Conservation (phyloP, 768 basidiomycete genomes). For the Leccinum imitatum region DNA sequence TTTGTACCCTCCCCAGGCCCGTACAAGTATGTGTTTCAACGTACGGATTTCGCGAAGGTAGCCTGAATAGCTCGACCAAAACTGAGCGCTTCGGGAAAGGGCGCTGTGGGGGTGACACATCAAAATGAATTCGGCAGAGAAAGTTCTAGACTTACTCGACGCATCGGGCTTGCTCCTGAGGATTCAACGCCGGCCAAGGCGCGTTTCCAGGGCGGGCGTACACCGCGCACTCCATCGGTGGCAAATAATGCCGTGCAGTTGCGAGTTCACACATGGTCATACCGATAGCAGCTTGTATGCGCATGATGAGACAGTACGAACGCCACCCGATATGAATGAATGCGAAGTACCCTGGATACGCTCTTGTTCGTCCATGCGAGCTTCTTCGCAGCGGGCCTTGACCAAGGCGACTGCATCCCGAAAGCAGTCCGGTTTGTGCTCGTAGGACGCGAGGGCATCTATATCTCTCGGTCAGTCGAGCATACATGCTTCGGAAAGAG, state of each 20-base stretch:
- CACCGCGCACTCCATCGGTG: slow-evolving; percentile 61
- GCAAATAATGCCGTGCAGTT: slow-evolving; percentile 65
- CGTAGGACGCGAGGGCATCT: slow-evolving; percentile 45
- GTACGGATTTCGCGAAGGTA: slow-evolving; percentile 76
- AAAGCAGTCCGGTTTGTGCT: slow-evolving; percentile 62
- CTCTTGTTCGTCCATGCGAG: slow-evolving; percentile 59
- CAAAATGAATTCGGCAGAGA: neutral
- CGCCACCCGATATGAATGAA: neutral
- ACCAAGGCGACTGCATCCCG: slow-evolving; percentile 50
- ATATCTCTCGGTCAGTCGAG: neutral
- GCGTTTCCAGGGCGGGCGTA: slow-evolving; percentile 11
- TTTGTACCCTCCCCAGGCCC: neutral
- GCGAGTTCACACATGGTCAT: slow-evolving; percentile 82
- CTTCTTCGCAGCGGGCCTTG: slow-evolving; percentile 49
- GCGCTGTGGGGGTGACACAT: slow-evolving; percentile 44
- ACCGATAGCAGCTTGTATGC: slow-evolving; percentile 62
- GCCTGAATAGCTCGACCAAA: slow-evolving; percentile 85
- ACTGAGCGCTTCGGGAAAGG: slow-evolving; percentile 73
- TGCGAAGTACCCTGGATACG: slow-evolving; percentile 52
- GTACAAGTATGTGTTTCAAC: slow-evolving; percentile 33
- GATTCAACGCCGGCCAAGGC: slow-evolving; percentile 2
- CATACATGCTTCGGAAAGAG: neutral
- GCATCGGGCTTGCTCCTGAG: slow-evolving; percentile 42
- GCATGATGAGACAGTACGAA: slow-evolving; percentile 4
- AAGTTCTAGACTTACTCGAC: slow-evolving; percentile 44